Base-by-base conservation (phyloP, 108 stramenopile genomes). In the Fragilaria radians region DNA sequence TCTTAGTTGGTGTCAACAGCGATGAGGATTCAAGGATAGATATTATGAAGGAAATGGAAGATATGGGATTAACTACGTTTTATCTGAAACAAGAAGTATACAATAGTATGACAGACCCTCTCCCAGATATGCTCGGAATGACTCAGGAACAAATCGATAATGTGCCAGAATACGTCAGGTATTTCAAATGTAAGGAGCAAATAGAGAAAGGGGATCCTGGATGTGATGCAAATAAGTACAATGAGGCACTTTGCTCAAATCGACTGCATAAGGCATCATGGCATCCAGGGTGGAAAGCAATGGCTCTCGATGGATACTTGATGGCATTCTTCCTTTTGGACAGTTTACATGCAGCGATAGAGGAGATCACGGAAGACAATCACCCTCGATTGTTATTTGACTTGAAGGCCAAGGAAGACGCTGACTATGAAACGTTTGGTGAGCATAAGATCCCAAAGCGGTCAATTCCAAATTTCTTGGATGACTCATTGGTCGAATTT, bases 241-340 rank as follows among this genome's bases (percentile, higher is more conserved):
- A n/a, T n/a, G n/a, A n/a, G n/a, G 52, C 3, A 5, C n/a, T n/a
- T n/a, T n/a, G n/a, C n/a, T 27, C 47, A 4, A 17, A 36, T 3
- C 63, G 74, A 25, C 27, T 28, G 26, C 52, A 32, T 4, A 57
- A 54, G 30, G 53, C 65, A 7, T 48, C 58, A 27, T 80, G 79
- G 79, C 79, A 80, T 56, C 79, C 74, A 21, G 79, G 79, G 52
- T 72, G 64, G 78, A n/a, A 76, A 42, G 46, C 42, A 1, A 71
- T 76, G 49, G 74, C 74, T 23, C 23, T 72, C 28, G 28, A 55
- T 63, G 79, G 79, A 1, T 73, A 80, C 45, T 28, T 63, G 1
- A 34, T 72, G 34, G 74, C 70, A 26, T 61, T 80, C 17, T 76
- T 66, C n/a, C n/a, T n/a, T n/a, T n/a, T n/a, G n/a, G n/a, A n/a